phyloP scores from a whole-genome alignment of 345 rosid species.

The Populus euphratica region DNA sequence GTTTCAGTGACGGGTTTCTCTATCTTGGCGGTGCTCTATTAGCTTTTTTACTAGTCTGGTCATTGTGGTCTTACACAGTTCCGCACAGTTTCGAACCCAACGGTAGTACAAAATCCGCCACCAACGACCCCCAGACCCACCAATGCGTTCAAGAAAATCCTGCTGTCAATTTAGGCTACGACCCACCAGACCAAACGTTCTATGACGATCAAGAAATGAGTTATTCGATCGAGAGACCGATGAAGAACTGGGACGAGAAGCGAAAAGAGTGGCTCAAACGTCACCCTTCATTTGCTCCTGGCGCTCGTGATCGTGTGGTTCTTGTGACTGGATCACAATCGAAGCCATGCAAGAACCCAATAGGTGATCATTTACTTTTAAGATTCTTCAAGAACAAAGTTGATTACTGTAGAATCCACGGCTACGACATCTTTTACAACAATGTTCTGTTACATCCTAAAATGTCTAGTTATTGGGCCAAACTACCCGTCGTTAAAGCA shows the following conservation, averaged over 20 bases:
- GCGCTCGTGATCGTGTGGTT: slow-evolving; percentile 55
- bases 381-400: slow-evolving; percentile 88
- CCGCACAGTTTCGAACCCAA: slow-evolving; percentile 15
- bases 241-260: slow-evolving; percentile 82
- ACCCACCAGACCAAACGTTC: slow-evolving; percentile 57
- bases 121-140: not conserved
- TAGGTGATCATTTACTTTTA: slow-evolving; percentile 75
- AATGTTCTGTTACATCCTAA: slow-evolving; percentile 71
- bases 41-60: slow-evolving; percentile 66
- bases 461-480: slow-evolving; percentile 81
- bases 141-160: slow-evolving; percentile 18
- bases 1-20: slow-evolving; percentile 45
- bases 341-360: slow-evolving; percentile 72
- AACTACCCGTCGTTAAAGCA: slow-evolving; percentile 65
- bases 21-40: slow-evolving; percentile 61
- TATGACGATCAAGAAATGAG: slow-evolving; percentile 78
- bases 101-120: not conserved
- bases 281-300: slow-evolving; percentile 69
- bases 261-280: slow-evolving; percentile 58
- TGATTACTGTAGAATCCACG: slow-evolving; percentile 84
- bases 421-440: slow-evolving; percentile 78
- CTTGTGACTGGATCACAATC: slow-evolving; percentile 86
- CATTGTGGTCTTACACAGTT: slow-evolving; percentile 51
- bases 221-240: slow-evolving; percentile 52
- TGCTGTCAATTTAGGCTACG: slow-evolving; percentile 38